Base-by-base conservation (phyloP, 1,284 basidiomycete species). In the Pseudozyma sp. region DNA sequence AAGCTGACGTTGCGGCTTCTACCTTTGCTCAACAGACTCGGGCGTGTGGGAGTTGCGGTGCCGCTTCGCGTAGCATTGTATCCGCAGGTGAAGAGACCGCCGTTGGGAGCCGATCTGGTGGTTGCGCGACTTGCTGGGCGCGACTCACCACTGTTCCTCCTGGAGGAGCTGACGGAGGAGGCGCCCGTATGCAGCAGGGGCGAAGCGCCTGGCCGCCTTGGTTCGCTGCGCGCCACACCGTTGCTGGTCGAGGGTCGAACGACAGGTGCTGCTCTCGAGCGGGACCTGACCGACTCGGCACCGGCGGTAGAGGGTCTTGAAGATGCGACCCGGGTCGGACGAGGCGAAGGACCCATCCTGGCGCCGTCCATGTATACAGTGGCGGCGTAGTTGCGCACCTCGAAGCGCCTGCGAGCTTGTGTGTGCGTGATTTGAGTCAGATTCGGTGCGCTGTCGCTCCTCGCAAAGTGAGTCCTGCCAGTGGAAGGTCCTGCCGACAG, bases 11-110 rank as follows among this genome's bases (percentile, higher is more conserved):
- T 66, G 16, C 62, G 66, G 34, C 51, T 58, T 39, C 59, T 59
- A 6, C 51, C 48, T 42, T 67, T 69, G 42, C 47, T 52, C 45
- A 37, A 30, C 9, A 46, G 48, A 24, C 63, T 48, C 0, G 56
- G 35, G 13, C 56, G 55, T 16, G 54, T 70, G 0, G 72, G 72
- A 3, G 72, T 67, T 0, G 56, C 50, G 2, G 72, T 50, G 1
- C 72, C 72, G 49, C 67, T 75, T 17, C 56, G 63, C 13, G n/a
- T 61, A 8, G 59, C 45, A 9, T 46, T 16, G 52, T 69, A 74
- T 9, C 71, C 71, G 35, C 71, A 74, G 8, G 67, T 70, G 47
- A 70, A 75, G 29, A 75, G 63, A n/a, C 72, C 72, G 37, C 67
- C 68, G 33, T 64, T 69, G 4, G 62, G 53, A 24, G 62, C 54